Evolutionary conservation across 768 basidiomycete species (phyloP), one percentile per base, ranked within the genome.

Genomic region (Leccinum boreale): DNA sequence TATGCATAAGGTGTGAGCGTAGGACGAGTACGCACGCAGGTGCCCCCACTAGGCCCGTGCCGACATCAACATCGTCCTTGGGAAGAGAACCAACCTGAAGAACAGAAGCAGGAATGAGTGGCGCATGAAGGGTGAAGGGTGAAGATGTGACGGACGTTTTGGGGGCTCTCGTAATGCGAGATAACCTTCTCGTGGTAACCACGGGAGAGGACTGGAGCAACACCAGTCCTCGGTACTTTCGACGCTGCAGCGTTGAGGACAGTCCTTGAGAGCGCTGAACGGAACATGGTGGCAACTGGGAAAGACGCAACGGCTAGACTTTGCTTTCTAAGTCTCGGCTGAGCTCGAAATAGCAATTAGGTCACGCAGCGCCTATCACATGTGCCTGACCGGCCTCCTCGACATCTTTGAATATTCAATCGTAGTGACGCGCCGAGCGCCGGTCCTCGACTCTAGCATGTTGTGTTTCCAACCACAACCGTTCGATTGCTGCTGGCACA

Each of bases 41-140:
- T 54, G 94, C 95, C 49, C 97, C 97, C 44, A 99, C 97, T 51
- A 99, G 90, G 31, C 97, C 97, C 46, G 95, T 98, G 26, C 97
- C 97, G 53, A 99, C 96, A 73, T 97, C 87, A 21, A 81, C 59
- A 72, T 98, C 95, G 64, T 79, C 82, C 77, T 98, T 98, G 66
- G 92, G 90, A 65, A 99, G 84, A 55, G 94, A 96, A 61, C 97
- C 97, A 28, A 99, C 96, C 96, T 99, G 24, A 39, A 60, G 23
- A 23, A 29, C 51, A 28, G 49, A 44, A 7, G 58, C 11, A 44
- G 8, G 56, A 11, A 64, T 88, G 85, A 86, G 85, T 82, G 83
- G 82, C 65, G 79, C 62, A 50, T 23, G 39, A 57, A 57, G 65
- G 67, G 74, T 63, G 74, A 72, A 71, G 63, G 66, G 55, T 57